Evolutionary conservation across 78 protist species (phyloP).

Genomic region (Dictyostelium citrinum): DNA sequence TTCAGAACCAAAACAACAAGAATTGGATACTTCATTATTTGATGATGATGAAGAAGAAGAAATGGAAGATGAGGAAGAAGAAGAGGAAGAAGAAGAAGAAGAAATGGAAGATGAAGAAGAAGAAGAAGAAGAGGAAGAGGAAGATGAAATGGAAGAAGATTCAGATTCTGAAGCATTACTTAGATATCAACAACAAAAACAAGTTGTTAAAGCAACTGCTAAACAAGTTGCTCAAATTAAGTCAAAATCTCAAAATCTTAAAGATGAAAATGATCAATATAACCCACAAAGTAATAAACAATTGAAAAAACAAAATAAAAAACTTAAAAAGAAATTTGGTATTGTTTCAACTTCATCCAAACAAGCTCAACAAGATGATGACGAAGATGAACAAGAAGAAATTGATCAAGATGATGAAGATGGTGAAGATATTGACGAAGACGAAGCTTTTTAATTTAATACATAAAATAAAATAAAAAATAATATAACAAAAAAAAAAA

Average conservation of each 20-base stretch:
- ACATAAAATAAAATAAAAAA: background rate
- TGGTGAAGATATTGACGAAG: background rate
- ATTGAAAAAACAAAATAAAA: conserved; percentile 57
- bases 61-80: conserved; percentile 52
- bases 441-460: background rate
- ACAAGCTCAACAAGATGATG: background rate
- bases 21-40: conserved; percentile 47
- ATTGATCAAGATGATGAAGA: background rate
- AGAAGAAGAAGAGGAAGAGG: conserved; percentile 54
- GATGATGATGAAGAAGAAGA: conserved; percentile 65
- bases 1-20: background rate
- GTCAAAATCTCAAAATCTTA: conserved; percentile 46
- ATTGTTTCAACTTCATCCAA: conserved; percentile 6
- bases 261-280: conserved; percentile 62
- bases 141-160: conserved; percentile 42
- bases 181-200: conserved; percentile 9
- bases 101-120: conserved; percentile 58
- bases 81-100: background rate
- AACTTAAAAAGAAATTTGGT: conserved; percentile 72
- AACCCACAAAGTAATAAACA: conserved; percentile 69
- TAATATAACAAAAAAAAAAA: background rate
- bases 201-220: background rate
- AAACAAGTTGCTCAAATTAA: background rate
- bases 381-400: background rate
- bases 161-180: background rate